A percentile compares a stretch with the other conserved stretches of the same genome.
Conservation (phyloP, 805 yeast genomes). For the Candida koratica region DNA sequence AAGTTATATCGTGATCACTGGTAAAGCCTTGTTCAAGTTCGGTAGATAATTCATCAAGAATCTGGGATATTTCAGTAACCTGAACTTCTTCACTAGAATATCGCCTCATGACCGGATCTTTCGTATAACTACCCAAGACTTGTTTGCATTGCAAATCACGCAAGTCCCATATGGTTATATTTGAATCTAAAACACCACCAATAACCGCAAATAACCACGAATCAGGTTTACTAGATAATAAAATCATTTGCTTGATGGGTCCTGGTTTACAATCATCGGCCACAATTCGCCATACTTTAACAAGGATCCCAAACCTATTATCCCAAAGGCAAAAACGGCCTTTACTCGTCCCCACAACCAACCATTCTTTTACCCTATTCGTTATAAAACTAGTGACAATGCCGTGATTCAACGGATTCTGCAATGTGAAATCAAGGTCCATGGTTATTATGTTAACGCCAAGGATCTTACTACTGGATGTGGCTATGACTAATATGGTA, state of each 20-base stretch:
- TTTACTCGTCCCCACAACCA: conserved; percentile 66
- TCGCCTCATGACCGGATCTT: conserved; percentile 13
- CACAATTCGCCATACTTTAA: conserved; percentile 61
- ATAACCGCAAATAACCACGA: conserved; percentile 13
- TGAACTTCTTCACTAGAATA: conserved; percentile 24
- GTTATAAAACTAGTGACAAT: conserved; percentile 56
- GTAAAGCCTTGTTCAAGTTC: conserved; percentile 12
- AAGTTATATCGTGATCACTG: background rate
- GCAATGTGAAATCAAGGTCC: conserved; percentile 39
- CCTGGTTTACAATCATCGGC: conserved; percentile 19
- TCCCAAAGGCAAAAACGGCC: conserved; percentile 85
- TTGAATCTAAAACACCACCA: conserved; percentile 50
- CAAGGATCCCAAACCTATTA: conserved; percentile 55
- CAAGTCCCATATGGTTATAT: conserved; percentile 72
- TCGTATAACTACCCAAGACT: conserved; percentile 17
- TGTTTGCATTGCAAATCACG: conserved; percentile 55
- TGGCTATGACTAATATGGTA: conserved; percentile 43
- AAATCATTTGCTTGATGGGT: conserved; percentile 11
- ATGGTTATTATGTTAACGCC: conserved; percentile 58
- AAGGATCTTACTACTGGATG: conserved; percentile 50
- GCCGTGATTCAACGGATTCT: conserved; percentile 64
- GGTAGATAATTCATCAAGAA: conserved; percentile 10
- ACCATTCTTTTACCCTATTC: conserved; percentile 55
- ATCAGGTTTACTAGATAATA: conserved; percentile 9
- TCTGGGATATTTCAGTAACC: conserved; percentile 11